These are phyloP conservation scores for Colletotrichum sp. DNA, from an alignment of 2,329 filamentous ascomycete species.

Conservation along the genomic window DNA sequence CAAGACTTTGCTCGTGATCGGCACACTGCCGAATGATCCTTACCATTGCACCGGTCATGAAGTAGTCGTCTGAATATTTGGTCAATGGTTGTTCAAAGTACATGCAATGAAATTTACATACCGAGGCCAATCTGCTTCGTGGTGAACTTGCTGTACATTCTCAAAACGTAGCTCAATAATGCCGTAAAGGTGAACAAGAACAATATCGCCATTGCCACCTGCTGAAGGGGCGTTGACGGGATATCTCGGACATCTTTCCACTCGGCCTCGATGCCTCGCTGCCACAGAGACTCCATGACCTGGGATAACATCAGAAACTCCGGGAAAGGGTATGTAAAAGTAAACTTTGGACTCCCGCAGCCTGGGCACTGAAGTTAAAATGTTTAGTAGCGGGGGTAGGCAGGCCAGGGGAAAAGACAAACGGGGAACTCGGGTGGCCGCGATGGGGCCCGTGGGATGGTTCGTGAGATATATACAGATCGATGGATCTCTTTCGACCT, in stretches of 20 bases:
- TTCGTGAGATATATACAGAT: constrained; percentile 1
- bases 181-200: constrained; percentile 32
- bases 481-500: background rate
- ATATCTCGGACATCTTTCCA: constrained; percentile 29
- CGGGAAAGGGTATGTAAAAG: background rate
- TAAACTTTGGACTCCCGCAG: background rate
- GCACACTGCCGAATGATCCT: background rate
- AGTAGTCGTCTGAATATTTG: background rate
- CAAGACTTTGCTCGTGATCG: background rate
- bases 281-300: background rate
- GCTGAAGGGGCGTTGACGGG: constrained; percentile 35
- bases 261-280: background rate
- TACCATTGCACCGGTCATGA: constrained; percentile 9
- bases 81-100: background rate
- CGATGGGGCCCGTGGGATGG: background rate
- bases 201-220: constrained; percentile 31
- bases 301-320: background rate
- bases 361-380: background rate
- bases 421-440: background rate
- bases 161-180: constrained; percentile 30
- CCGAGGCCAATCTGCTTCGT: constrained; percentile 1
- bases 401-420: background rate
- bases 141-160: constrained; percentile 23
- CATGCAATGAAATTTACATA: background rate
- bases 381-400: background rate